phyloP scores from a whole-genome alignment of 1,139 yeast species.

The Kodamaea sp. region DNA sequence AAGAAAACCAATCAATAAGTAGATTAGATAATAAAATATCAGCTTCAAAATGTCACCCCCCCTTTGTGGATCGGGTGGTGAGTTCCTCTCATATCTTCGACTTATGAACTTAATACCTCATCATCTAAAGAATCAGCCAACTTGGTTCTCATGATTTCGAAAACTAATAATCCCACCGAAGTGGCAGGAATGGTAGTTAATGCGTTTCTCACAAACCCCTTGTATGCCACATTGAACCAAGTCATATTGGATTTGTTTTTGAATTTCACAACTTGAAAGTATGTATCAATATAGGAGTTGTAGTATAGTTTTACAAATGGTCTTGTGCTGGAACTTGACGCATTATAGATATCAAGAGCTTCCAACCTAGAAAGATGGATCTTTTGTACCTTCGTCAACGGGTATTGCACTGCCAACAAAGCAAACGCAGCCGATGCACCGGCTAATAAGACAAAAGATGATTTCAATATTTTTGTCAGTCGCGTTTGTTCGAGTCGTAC shows the following conservation, averaged over 20 bases:
- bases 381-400: conserved; percentile 76
- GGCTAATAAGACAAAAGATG: conserved; percentile 76
- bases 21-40: no score
- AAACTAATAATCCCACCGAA: conserved; percentile 77
- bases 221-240: conserved; percentile 71
- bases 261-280: conserved; percentile 55
- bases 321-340: conserved; percentile 30
- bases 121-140: conserved; percentile 34
- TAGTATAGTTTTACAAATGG: conserved; percentile 56
- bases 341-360: conserved; percentile 68
- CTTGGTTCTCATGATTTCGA: conserved; percentile 75
- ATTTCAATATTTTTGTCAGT: conserved; percentile 56
- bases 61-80: no score
- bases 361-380: conserved; percentile 79
- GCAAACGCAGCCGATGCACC: conserved; percentile 88
- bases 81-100: no score
- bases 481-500: conserved; percentile 38
- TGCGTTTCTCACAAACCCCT: conserved; percentile 75
- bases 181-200: conserved; percentile 83
- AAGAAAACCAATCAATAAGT: conserved; percentile 31
- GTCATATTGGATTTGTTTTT: conserved; percentile 54
- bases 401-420: conserved; percentile 78
- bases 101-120: conserved; percentile 7
- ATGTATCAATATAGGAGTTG: conserved; percentile 74
- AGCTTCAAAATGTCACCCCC: no score